Evolutionary conservation across 1,284 basidiomycete genomes (phyloP), one percentile per base, ranked within the genome.

Genomic region (Apiotrichum mycotoxinovorans): DNA sequence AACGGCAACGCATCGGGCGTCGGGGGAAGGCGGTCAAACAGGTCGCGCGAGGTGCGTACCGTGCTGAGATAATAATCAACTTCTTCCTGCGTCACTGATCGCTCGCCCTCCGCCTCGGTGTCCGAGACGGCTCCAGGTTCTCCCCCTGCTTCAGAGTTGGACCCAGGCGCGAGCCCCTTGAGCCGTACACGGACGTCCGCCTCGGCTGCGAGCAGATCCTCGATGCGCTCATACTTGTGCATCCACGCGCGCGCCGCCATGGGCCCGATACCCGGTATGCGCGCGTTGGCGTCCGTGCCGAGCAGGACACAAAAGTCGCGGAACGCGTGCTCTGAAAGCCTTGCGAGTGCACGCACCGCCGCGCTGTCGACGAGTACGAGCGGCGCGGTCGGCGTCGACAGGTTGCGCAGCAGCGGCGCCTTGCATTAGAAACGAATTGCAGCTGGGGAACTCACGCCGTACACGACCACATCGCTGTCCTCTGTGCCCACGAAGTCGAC

Each of bases 401-500:
- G 76, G 69, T 89, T 87, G 30, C 88, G 86, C 10, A 94, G 69
- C 42, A 94, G 79, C 0, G 89, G 87, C 0, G 84, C 46, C 46
- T 22, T 4, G n/a, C 3, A 12, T 17, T n/a, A 55, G 23, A 12
- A 18, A 4, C 5, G 18, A n/a, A n/a, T n/a, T 18, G 5, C 12
- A 26, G 37, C n/a, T n/a, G n/a, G n/a, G n/a, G n/a, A n/a, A 64
- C 70, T 61, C 65, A 72, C 73, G 9, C 70, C 70, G 45, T 74
- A 75, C 1, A 64, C 74, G 4, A 78, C 33, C 14, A 77, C 76
- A 55, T 78, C 76, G 18, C 88, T 89, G 73, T 94, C 91, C 76
- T 94, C 91, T 57, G 87, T 92, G 2, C 84, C 88, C 18, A 93
- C 91, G 68, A 83, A 91, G 73, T 93, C 89, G 0, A 87, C 91